A percentile compares a stretch with the other conserved stretches of the same genome.
phyloP scores from a whole-genome alignment of 768 basidiomycete genomes.

The Rhodotorula kratochvilovae region DNA sequence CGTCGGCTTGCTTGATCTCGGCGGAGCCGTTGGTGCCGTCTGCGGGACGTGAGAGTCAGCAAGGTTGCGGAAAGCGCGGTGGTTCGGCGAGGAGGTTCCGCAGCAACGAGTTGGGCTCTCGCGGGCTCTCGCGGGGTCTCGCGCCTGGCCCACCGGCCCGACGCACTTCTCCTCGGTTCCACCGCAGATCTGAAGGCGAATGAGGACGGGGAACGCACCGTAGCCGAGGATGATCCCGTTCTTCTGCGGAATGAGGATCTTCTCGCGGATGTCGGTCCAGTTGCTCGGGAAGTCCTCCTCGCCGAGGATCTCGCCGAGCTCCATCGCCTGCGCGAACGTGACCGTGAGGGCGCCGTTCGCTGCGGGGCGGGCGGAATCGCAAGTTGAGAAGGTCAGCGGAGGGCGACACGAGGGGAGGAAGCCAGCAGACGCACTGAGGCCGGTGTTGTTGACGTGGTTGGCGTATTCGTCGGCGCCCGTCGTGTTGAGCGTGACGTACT shows the following conservation, averaged over 20 bases:
- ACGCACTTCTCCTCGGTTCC: no score
- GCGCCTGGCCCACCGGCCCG: no score
- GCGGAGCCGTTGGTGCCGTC: slow-evolving; percentile 32
- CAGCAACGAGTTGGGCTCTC: no score
- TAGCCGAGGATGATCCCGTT: slow-evolving; percentile 26
- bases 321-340: slow-evolving; percentile 17
- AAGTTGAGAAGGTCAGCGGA: background rate
- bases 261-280: slow-evolving; percentile 16
- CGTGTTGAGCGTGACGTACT: slow-evolving; percentile 27
- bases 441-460: slow-evolving; percentile 19
- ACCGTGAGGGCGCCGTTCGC: slow-evolving; percentile 29
- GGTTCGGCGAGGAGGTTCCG: no score
- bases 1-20: slow-evolving; percentile 38
- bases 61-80: background rate
- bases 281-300: slow-evolving; percentile 4
- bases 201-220: background rate
- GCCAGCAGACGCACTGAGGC: slow-evolving; percentile 4
- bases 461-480: slow-evolving; percentile 30
- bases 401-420: background rate
- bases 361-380: background rate
- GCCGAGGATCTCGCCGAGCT: slow-evolving; percentile 16
- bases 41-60: background rate
- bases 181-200: no score
- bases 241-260: slow-evolving; percentile 28
- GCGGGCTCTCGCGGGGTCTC: no score